A percentile compares a stretch with the other conserved stretches of the same genome.
Conservation (phyloP, 805 yeast species). For the Kregervanrija delftensis region DNA sequence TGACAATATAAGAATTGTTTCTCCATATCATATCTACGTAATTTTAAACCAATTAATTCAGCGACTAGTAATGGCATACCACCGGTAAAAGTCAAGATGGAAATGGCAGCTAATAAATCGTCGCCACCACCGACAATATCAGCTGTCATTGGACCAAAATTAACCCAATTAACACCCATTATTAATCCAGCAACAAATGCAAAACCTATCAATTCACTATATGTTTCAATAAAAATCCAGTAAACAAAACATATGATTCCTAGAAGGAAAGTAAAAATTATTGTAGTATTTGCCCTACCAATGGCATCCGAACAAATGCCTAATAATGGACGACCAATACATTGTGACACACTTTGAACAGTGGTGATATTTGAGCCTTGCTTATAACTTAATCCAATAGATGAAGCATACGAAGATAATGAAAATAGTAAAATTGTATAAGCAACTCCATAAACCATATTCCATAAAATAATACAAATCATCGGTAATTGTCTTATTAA, state of each 20-base stretch:
- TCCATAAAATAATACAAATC: conserved; percentile 19
- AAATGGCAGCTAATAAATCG: conserved; percentile 24
- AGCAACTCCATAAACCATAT: conserved; percentile 22
- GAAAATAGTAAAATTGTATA: conserved; percentile 36
- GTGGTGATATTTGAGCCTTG: conserved; percentile 44
- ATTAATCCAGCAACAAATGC: conserved; percentile 36
- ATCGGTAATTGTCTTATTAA: conserved; percentile 18
- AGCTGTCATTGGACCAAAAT: conserved; percentile 29
- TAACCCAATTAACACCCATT: conserved; percentile 40
- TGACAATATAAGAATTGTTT: conserved; percentile 55
- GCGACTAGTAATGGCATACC: conserved; percentile 27
- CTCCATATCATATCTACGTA: conserved; percentile 18
- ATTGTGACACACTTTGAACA: conserved; percentile 39
- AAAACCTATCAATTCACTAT: conserved; percentile 36
- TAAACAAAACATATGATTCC: conserved; percentile 35
- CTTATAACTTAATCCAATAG: conserved; percentile 38
- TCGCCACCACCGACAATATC: conserved; percentile 28
- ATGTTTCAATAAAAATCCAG: conserved; percentile 43
- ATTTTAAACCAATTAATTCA: conserved; percentile 26
- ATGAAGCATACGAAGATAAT: conserved; percentile 39
- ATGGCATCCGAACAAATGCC: conserved; percentile 39
- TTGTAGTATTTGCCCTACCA: conserved; percentile 43
- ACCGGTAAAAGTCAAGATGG: conserved; percentile 20
- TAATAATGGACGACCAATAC: conserved; percentile 42
- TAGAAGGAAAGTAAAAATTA: conserved; percentile 28